Percentiles rank a stretch among this genome's conserved stretches.
phyloP scores from a whole-genome alignment of 306 rosid species.

The Argentina anserina region DNA sequence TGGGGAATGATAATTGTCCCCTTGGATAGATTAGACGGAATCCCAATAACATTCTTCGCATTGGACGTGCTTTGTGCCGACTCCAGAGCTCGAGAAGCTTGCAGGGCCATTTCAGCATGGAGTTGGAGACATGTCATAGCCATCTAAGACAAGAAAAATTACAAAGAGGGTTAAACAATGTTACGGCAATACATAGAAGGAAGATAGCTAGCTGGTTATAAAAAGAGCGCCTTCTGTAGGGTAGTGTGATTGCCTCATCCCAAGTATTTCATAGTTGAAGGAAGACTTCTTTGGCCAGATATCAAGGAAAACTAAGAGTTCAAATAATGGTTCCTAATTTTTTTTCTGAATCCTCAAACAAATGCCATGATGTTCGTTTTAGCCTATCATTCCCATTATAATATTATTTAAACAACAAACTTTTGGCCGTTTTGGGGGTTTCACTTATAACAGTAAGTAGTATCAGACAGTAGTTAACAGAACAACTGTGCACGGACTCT shows the following conservation, averaged over 20 bases:
- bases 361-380: background rate
- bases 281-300: background rate
- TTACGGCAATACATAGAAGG: background rate
- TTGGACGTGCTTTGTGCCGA: slow-evolving; percentile 50
- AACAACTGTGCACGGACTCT: slow-evolving; percentile 15
- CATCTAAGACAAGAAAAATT: slow-evolving; percentile 41
- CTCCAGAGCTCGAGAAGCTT: slow-evolving; percentile 77
- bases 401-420: background rate
- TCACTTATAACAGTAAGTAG: no score
- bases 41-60: slow-evolving; percentile 36
- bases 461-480: background rate
- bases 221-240: background rate
- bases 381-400: background rate
- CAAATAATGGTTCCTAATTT: background rate
- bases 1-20: slow-evolving; percentile 61
- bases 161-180: background rate
- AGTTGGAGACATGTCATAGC: slow-evolving; percentile 83
- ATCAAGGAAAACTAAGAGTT: background rate
- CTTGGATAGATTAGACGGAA: slow-evolving; percentile 52
- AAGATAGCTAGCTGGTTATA: background rate
- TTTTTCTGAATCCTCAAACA: background rate
- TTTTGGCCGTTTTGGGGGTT: background rate
- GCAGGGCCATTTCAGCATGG: slow-evolving; percentile 97
- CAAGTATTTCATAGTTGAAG: background rate
- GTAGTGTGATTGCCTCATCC: background rate